Evolutionary conservation across 768 basidiomycete genomes (phyloP), one percentile per base, ranked within the genome.

Genomic region (Mycena belliarum): DNA sequence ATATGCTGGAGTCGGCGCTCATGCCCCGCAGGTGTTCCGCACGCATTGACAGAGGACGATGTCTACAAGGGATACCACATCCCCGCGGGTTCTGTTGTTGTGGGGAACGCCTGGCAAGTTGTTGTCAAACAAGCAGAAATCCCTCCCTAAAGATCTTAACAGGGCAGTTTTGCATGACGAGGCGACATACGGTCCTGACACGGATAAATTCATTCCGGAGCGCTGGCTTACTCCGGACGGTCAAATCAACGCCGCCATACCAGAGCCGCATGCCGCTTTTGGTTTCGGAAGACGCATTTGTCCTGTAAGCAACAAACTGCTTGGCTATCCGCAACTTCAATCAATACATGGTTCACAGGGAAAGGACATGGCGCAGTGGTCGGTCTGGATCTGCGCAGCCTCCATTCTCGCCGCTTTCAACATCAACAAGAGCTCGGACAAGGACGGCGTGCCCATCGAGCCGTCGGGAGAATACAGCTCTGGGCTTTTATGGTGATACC

Each of bases 371-470:
- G 66, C 66, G 3, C 54, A 63, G 12, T 53, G 58, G 47, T 53
- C 59, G 1, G 24, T 68, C 11, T 68, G 59, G 60, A 64, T 65
- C 43, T 53, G 49, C 28, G 55, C 53, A 15, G 61, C 56, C 11
- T 66, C 65, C 1, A 60, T 68, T 16, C 41, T 66, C 7, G 44
- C 66, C 6, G 49, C 50, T 0, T 63, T 63, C 48, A 32, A 66
- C 14, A 65, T 67, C 47, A 49, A 40, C 54, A 70, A 74, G 52
- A 68, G 66, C 0, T 47, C 57, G 15, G 68, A 74, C 25, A 60
- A 59, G 24, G 24, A 60, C 0, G 73, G 72, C 0, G 32, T 52
- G 1, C 66, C 66, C 24, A 59, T 75, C 4, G 67, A 68, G 16
- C 65, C 66, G 3, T 59, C 63, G 8, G 64, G 61, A 0, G 32